Evolutionary conservation across 208 protist species (phyloP).

Genomic region (Plasmodiophora brassicae): DNA sequence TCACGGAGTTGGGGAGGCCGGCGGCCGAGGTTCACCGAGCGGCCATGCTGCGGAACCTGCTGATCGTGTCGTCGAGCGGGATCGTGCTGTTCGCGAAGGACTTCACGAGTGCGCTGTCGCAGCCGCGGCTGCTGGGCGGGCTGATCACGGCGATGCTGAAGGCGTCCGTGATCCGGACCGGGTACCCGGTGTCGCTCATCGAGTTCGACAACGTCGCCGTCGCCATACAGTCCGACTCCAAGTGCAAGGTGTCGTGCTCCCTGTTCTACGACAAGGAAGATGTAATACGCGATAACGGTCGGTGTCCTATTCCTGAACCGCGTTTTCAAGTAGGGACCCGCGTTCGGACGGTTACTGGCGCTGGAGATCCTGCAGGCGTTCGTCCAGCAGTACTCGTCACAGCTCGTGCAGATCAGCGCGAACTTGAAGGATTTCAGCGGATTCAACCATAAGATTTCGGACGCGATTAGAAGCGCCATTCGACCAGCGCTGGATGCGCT

Average conservation of each 20-base stretch:
- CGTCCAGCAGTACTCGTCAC: conserved; percentile 27
- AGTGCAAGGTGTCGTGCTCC: conserved; percentile 25
- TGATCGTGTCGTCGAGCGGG: conserved; percentile 20
- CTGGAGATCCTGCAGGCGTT: conserved; percentile 15
- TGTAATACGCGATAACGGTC: not conserved
- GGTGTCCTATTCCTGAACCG: not conserved
- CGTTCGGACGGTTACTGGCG: not conserved
- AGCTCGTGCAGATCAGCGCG: conserved; percentile 24
- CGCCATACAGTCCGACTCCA: not conserved
- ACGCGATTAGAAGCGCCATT: not conserved
- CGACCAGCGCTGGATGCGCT: not conserved
- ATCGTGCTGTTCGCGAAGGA: conserved; percentile 13
- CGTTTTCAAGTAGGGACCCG: not conserved
- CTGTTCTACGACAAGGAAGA: conserved; percentile 31
- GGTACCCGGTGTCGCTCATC: conserved; percentile 15
- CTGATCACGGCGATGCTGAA: conserved; percentile 30
- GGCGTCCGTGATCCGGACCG: conserved; percentile 1
- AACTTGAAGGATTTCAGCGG: conserved; percentile 30
- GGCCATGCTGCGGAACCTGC: conserved; percentile 22
- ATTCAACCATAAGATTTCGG: not conserved
- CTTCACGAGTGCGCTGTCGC: not conserved
- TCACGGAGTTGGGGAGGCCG: too few species aligned
- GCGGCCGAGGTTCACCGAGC: too few species aligned
- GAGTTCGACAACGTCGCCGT: not conserved
- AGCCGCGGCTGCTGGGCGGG: not conserved